Conservation (phyloP, 2,329 filamentous ascomycete species). For the Lachnum nothofagi region DNA sequence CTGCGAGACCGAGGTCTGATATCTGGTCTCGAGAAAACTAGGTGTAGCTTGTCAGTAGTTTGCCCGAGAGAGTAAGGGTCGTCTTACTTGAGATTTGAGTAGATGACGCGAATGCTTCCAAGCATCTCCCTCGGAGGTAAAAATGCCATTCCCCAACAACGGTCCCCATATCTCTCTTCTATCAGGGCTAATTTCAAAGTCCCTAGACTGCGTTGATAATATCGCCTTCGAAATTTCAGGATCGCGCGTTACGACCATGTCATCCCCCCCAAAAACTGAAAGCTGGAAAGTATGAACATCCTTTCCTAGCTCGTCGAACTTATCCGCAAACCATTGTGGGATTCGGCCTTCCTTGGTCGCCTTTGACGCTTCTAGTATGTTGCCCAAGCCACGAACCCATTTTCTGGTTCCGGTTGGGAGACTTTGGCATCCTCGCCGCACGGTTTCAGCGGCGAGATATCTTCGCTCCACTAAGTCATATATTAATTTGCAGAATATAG, state of each 20-base stretch:
- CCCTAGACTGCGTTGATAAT: not conserved
- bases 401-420: not conserved
- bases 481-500: not conserved
- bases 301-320: not conserved
- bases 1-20: conserved; percentile 40
- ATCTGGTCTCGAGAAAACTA: conserved; percentile 40
- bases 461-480: not conserved
- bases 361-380: not conserved
- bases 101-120: not conserved
- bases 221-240: not conserved
- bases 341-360: not conserved
- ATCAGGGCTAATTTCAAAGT: not conserved
- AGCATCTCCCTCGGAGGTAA: not conserved
- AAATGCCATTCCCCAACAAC: not conserved
- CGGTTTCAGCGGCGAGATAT: not conserved
- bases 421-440: not conserved
- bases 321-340: not conserved
- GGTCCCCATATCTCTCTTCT: not conserved
- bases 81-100: not conserved
- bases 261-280: not conserved
- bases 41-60: not conserved
- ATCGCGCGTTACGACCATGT: not conserved
- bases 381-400: not conserved
- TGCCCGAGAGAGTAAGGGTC: not conserved
- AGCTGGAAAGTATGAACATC: not conserved